Evolutionary conservation across 352 stramenopile genomes (phyloP), one percentile per base, ranked within the genome.

Genomic region (Phytophthora tubulina): DNA sequence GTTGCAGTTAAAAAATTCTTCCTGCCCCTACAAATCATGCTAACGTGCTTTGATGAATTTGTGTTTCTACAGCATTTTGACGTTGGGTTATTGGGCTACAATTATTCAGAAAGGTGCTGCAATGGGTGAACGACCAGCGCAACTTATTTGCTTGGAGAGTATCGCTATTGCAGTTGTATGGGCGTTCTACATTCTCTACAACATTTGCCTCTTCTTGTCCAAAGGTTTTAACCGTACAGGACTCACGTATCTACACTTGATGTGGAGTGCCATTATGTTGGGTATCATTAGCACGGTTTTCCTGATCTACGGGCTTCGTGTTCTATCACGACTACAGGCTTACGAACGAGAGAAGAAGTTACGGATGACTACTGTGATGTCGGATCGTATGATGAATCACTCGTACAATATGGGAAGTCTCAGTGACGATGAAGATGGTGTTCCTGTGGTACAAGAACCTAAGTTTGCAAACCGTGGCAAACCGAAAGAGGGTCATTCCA

Each of bases 111-210:
- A 51, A 7, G 70, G 70, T 3, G 72, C 78, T 46, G 71, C 69
- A 2, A 41, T 71, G 11, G 45, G 63, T 13, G 65, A 78, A 4
- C 46, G 57, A 36, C 58, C 74, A 65, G 38, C 51, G 13, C 62
- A 73, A 4, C 69, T 85, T 14, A 53, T 60, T 10, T 74, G 62
- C n/a, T 56, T 85, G 35, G 71, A 82, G 45, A 68, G 39, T 17
- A 65, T 72, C 13, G 70, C 73, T 6, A 76, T 80, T 27, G 67
- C 65, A 7, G 36, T 65, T 30, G 65, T 82, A 2, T 85, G 78
- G 78, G 49, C 49, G 4, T 82, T 85, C 52, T 81, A 81, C 69
- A 72, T 85, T 49, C 50, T 74, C 33, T 67, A 79, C 62, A 74
- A 79, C 54, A 33, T 75, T 11, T 63, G 53, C 21, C 60, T 78